Evolutionary conservation across 768 basidiomycete genomes (phyloP).

Genomic region (Russula sp.): DNA sequence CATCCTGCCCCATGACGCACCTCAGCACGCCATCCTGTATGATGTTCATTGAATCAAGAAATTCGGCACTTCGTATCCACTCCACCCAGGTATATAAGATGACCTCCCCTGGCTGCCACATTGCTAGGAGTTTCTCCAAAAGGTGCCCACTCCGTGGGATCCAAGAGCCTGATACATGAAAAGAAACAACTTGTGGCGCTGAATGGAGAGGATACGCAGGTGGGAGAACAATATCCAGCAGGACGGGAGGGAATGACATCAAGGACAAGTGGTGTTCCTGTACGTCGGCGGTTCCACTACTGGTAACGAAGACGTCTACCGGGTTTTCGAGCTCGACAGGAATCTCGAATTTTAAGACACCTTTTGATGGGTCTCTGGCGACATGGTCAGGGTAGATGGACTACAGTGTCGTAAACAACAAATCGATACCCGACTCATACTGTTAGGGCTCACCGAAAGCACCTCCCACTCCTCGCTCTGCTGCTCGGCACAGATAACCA

Average conservation of each 20-base stretch:
- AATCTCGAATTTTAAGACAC: slow-evolving; percentile 49
- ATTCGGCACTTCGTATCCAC: slow-evolving; percentile 59
- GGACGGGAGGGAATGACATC: slow-evolving; percentile 54
- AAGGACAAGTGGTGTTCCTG: slow-evolving; percentile 31
- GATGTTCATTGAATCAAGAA: slow-evolving; percentile 43
- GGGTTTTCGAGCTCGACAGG: slow-evolving; percentile 52
- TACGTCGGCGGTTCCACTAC: slow-evolving; percentile 22
- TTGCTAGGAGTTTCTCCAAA: slow-evolving; percentile 36
- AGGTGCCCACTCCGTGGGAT: slow-evolving; percentile 37
- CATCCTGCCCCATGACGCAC: not conserved
- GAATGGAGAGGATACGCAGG: slow-evolving; percentile 44
- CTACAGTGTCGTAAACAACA: slow-evolving; percentile 30
- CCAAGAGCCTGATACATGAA: slow-evolving; percentile 57
- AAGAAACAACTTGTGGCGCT: slow-evolving; percentile 47
- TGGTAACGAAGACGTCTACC: slow-evolving; percentile 33
- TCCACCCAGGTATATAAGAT: slow-evolving; percentile 69
- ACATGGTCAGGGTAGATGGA: slow-evolving; percentile 75
- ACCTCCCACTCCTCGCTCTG: slow-evolving; percentile 58
- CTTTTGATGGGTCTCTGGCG: slow-evolving; percentile 33
- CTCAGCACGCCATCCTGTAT: slow-evolving; percentile 16
- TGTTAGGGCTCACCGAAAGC: slow-evolving; percentile 39
- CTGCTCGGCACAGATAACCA: slow-evolving; percentile 23
- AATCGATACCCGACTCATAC: not conserved
- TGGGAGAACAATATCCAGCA: slow-evolving; percentile 48
- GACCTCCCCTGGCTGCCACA: slow-evolving; percentile 56